Conservation (phyloP, 768 basidiomycete species). For the Tylopilus balloui region DNA sequence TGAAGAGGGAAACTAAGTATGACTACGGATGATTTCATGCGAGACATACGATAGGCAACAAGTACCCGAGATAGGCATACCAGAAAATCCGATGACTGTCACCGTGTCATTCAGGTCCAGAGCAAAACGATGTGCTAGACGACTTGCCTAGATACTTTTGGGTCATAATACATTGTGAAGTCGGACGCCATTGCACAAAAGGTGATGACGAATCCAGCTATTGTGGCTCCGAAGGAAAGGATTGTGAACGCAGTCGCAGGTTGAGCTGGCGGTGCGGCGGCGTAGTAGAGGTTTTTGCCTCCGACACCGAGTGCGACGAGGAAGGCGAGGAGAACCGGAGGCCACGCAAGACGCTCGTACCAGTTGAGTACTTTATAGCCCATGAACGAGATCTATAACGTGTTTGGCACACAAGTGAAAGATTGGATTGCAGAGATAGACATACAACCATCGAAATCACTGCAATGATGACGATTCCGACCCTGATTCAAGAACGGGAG, state of each 20-base stretch:
- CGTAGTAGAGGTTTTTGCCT: slow-evolving; percentile 58
- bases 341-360: slow-evolving; percentile 75
- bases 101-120: slow-evolving; percentile 7
- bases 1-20: slow-evolving; percentile 9
- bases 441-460: slow-evolving; percentile 58
- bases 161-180: slow-evolving; percentile 67
- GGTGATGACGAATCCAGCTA: slow-evolving; percentile 71
- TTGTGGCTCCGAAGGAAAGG: slow-evolving; percentile 61
- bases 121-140: not conserved
- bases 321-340: slow-evolving; percentile 73
- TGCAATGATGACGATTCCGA: slow-evolving; percentile 79
- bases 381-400: slow-evolving; percentile 54
- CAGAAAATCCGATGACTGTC: slow-evolving; percentile 55
- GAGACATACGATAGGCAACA: slow-evolving; percentile 52
- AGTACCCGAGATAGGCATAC: slow-evolving; percentile 63
- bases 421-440: slow-evolving; percentile 10
- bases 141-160: slow-evolving; percentile 52
- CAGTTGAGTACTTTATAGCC: slow-evolving; percentile 60
- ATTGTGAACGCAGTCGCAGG: slow-evolving; percentile 54
- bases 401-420: slow-evolving; percentile 1
- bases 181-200: slow-evolving; percentile 63
- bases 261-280: slow-evolving; percentile 39
- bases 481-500: slow-evolving; percentile 35
- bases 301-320: slow-evolving; percentile 69
- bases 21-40: slow-evolving; percentile 8